A percentile compares a stretch with the other conserved stretches of the same genome.
Evolutionary conservation across 257 asterid species (phyloP).

Genomic region (Nicotiana otophora): DNA sequence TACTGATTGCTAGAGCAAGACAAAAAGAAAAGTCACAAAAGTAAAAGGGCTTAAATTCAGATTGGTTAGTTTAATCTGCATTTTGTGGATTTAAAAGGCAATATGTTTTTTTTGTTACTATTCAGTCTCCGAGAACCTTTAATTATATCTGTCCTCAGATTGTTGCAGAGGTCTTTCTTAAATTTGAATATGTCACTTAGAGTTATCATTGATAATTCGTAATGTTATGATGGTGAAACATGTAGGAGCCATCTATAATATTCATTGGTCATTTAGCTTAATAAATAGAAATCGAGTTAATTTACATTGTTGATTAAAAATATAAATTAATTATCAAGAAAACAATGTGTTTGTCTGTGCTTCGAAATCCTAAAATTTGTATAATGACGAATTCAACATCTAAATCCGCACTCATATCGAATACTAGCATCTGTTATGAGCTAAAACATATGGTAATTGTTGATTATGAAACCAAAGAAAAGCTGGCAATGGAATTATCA

Average conservation of each 20-base stretch:
- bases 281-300: too few species aligned
- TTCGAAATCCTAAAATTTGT: too few species aligned
- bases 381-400: too few species aligned
- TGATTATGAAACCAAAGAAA: background rate
- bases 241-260: too few species aligned
- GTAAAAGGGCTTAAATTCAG: background rate
- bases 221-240: conserved; percentile 15
- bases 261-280: too few species aligned
- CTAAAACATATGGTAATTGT: too few species aligned
- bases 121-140: background rate
- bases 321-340: too few species aligned
- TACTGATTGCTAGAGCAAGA: background rate
- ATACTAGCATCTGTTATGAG: too few species aligned
- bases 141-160: background rate
- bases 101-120: background rate
- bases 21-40: conserved; percentile 1
- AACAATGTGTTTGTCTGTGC: too few species aligned
- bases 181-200: conserved; percentile 14
- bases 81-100: background rate
- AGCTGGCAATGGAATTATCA: background rate
- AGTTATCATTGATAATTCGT: conserved; percentile 24
- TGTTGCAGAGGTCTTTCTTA: background rate
- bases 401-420: too few species aligned
- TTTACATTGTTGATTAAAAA: too few species aligned
- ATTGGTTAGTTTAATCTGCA: background rate